Base-by-base conservation (phyloP, 2,329 filamentous ascomycete species). In the Neofusicoccum laricinum region DNA sequence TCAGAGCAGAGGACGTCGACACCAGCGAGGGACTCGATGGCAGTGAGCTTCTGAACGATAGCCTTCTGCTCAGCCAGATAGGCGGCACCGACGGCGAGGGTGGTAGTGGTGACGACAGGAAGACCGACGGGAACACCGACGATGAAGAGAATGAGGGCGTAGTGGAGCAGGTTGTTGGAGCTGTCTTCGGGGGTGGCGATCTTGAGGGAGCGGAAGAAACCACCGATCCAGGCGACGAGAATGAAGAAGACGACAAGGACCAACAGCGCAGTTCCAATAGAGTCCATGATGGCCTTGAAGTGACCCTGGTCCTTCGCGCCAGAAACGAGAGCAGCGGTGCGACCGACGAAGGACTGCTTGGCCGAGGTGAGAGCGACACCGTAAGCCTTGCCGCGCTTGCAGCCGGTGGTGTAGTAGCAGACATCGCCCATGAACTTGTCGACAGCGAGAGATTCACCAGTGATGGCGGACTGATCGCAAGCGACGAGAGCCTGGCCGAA, bases 211-310 rank as follows among this genome's bases (percentile, higher is more conserved):
- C 86, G 89, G 85, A 87, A 91, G 85, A 92, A 92, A 76, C 88
- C 89, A 78, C 90, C 89, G 69, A 92, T 90, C 90, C 90, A 92
- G 70, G 88, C 84, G 64, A 85, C 80, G 71, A 92, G 82, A 77
- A 92, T 90, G 84, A 85, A 92, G 80, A 90, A 89, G 79, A 92
- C 88, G 80, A 92, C 90, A 67, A 92, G 82, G 71, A 92, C 88
- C 70, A 92, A 83, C 64, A 92, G 83, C 66, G 87, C 81, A 61
- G 88, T 91, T 79, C 89, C 89, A 73, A 92, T 92, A 74, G 86
- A 89, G 85, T 92, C 88, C 90, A 92, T 92, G 82, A 92, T 90
- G 69, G 89, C 89, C 82, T 92, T 91, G 86, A 91, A 91, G 79
- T 91, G 88, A 80, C 89, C 90, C 73, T 88, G 85, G 77, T 91